Evolutionary conservation across 1,284 basidiomycete species (phyloP).

Genomic region (Pseudozyma sp.): DNA sequence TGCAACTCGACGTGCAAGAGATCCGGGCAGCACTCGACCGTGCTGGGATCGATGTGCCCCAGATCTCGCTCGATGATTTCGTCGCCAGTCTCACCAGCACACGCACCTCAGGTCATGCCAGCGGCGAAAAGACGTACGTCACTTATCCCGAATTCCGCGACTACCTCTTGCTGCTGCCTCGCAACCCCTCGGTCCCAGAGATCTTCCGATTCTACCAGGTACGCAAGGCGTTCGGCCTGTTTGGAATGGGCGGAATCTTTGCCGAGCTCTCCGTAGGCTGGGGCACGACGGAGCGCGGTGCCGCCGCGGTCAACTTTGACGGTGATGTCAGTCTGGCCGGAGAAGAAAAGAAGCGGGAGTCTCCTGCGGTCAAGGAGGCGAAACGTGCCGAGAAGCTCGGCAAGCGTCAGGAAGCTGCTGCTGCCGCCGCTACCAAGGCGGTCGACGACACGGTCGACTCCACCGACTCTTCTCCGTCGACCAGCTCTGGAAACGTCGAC

Average conservation of each 20-base stretch:
- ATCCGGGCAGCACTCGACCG: constrained; percentile 60
- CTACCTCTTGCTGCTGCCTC: constrained; percentile 64
- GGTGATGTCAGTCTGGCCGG: constrained; percentile 65
- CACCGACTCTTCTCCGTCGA: background rate
- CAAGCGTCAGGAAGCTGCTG: constrained; percentile 38
- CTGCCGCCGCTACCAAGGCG: constrained; percentile 30
- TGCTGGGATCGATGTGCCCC: constrained; percentile 60
- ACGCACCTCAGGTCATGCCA: constrained; percentile 20
- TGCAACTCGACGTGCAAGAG: constrained; percentile 60
- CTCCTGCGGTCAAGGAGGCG: constrained; percentile 52
- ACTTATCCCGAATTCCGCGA: constrained; percentile 68
- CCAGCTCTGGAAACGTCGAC: constrained; percentile 9
- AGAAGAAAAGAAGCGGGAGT: constrained; percentile 58
- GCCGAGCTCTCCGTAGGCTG: constrained; percentile 63
- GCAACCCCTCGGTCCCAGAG: constrained; percentile 63
- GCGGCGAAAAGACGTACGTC: constrained; percentile 48
- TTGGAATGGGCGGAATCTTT: constrained; percentile 67
- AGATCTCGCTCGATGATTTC: constrained; percentile 62
- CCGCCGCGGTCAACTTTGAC: constrained; percentile 63
- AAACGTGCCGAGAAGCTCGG: constrained; percentile 48
- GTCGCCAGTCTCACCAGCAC: constrained; percentile 64
- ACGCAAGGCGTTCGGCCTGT: constrained; percentile 66
- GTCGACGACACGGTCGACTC: constrained; percentile 19
- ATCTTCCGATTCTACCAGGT: constrained; percentile 68
- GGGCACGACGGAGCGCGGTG: constrained; percentile 64